Percentiles rank a stretch among this genome's conserved stretches.
These are phyloP conservation scores for Conoideocrella luteorostrata DNA, from an alignment of 2,329 filamentous ascomycete species.

Conservation along the genomic window DNA sequence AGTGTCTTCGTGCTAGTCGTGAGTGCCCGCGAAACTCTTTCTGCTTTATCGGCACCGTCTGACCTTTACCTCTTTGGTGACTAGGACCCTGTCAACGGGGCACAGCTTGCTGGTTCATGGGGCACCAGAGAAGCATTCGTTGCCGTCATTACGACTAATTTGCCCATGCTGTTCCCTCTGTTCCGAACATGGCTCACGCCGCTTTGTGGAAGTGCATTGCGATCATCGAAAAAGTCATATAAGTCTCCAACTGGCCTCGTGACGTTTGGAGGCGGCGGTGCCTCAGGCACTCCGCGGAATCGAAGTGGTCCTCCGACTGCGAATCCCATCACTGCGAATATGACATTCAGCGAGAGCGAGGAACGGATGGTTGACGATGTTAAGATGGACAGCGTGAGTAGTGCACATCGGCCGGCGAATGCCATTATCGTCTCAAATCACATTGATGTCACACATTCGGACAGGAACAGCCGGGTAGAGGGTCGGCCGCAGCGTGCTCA, in stretches of 20 bases:
- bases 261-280: conserved; percentile 33
- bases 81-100: conserved; percentile 20
- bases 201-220: conserved; percentile 18
- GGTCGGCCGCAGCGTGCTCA: conserved; percentile 1
- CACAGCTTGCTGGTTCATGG: conserved; percentile 1
- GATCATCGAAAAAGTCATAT: conserved; percentile 30
- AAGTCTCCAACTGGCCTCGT: conserved; percentile 31
- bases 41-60: no score
- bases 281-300: conserved; percentile 22
- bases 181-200: conserved; percentile 1
- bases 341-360: conserved; percentile 32
- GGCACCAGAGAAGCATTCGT: conserved; percentile 31
- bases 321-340: conserved; percentile 27
- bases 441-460: conserved; percentile 26
- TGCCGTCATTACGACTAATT: conserved; percentile 33
- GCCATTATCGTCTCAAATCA: conserved; percentile 37
- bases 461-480: conserved; percentile 11
- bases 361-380: conserved; percentile 36
- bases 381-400: conserved; percentile 31
- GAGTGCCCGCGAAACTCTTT: background rate
- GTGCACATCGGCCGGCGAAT: conserved; percentile 13
- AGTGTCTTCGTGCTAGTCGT: conserved; percentile 28
- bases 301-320: conserved; percentile 19
- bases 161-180: conserved; percentile 37
- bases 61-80: conserved; percentile 17